These are phyloP conservation scores for Delitschia confertaspora DNA, from an alignment of 495 filamentous ascomycete genomes.

Conservation along the genomic window DNA sequence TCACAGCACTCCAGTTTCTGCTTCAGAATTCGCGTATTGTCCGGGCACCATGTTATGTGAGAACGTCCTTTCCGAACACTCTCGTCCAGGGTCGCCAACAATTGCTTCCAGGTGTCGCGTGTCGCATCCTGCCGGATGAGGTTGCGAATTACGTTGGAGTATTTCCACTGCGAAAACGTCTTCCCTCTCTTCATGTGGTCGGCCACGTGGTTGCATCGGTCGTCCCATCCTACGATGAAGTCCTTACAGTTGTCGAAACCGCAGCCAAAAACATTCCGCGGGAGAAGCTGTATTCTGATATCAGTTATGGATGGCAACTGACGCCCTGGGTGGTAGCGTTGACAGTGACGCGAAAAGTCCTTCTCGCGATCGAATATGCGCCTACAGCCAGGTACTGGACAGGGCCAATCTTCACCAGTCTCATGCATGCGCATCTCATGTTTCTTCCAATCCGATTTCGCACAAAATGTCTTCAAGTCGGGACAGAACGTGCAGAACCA, in stretches of 20 bases:
- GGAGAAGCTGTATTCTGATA: not conserved
- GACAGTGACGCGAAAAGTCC: slow-evolving; percentile 4
- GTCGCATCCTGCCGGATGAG: slow-evolving; percentile 23
- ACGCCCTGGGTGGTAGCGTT: slow-evolving; percentile 2
- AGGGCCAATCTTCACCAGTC: slow-evolving; percentile 14
- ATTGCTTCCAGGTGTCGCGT: slow-evolving; percentile 21
- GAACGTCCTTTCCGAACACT: slow-evolving; percentile 13
- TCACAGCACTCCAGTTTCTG: slow-evolving; percentile 27
- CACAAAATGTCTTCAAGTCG: slow-evolving; percentile 4
- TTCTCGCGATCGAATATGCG: slow-evolving; percentile 5
- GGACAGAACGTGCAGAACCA: slow-evolving; percentile 15
- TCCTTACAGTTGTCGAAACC: slow-evolving; percentile 10
- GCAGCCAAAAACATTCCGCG: not conserved
- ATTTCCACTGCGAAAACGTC: slow-evolving; percentile 15
- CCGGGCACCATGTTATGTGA: slow-evolving; percentile 21
- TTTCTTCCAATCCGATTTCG: slow-evolving; percentile 19
- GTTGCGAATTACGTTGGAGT: slow-evolving; percentile 26
- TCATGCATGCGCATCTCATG: slow-evolving; percentile 10
- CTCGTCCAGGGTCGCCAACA: slow-evolving; percentile 14
- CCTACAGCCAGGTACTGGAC: not conserved
- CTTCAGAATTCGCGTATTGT: slow-evolving; percentile 18
- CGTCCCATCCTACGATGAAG: not conserved
- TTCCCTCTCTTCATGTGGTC: slow-evolving; percentile 24
- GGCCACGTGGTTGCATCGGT: slow-evolving; percentile 1
- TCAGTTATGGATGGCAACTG: slow-evolving; percentile 6